phyloP scores from a whole-genome alignment of 176 grass and related monocot genomes.

The Lolium multiflorum region DNA sequence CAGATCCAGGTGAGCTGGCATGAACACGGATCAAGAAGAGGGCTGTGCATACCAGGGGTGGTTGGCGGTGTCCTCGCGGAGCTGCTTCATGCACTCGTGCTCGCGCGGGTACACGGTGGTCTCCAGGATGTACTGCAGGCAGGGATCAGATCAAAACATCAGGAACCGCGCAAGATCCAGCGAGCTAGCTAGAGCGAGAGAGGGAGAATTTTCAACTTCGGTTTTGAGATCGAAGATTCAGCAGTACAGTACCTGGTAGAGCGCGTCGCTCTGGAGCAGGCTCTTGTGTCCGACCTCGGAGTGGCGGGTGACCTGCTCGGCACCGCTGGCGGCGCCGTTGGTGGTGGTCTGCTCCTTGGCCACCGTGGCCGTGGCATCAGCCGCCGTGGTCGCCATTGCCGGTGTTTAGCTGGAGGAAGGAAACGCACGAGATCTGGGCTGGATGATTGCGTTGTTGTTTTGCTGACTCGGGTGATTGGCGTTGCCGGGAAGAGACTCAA shows the following conservation, averaged over 20 bases:
- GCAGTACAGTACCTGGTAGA: constrained; percentile 72
- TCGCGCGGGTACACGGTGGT: constrained; percentile 85
- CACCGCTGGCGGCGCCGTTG: constrained; percentile 35
- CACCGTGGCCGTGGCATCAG: constrained; percentile 22
- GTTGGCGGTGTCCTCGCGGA: constrained; percentile 72
- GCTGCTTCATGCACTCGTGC: constrained; percentile 90
- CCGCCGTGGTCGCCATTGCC: constrained; percentile 48
- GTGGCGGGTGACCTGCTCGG: constrained; percentile 80
- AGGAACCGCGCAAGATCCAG: neutral
- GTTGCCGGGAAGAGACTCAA: neutral
- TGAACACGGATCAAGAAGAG: neutral
- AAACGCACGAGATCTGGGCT: neutral
- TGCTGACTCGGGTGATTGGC: neutral
- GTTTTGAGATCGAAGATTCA: no score
- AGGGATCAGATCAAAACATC: neutral
- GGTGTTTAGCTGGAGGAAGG: neutral
- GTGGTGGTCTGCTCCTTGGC: constrained; percentile 28
- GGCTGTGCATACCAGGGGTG: constrained; percentile 57
- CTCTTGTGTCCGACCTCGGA: constrained; percentile 91
- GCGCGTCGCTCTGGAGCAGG: constrained; percentile 86
- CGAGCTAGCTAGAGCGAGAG: no score
- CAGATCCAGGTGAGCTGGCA: neutral
- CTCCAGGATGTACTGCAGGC: constrained; percentile 79
- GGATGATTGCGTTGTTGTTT: neutral
- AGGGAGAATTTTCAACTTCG: no score